Percentiles rank a stretch among this genome's conserved stretches.
These are phyloP conservation scores for Trypanosoma melophagium DNA, from an alignment of 208 protist genomes.

Conservation along the genomic window DNA sequence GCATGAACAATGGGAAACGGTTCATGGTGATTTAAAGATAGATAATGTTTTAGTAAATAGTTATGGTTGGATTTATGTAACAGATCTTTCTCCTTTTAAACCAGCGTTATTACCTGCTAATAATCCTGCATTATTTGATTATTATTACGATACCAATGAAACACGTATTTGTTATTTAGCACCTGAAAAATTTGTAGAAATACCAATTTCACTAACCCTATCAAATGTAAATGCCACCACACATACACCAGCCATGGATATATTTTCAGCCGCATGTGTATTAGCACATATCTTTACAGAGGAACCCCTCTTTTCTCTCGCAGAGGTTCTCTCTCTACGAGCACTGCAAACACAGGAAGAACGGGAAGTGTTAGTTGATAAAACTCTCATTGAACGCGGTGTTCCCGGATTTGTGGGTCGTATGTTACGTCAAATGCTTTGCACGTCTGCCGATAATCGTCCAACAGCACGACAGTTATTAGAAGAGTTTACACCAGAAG, in stretches of 20 bases:
- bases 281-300: constrained; percentile 70
- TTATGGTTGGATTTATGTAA: constrained; percentile 73
- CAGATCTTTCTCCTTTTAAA: constrained; percentile 88
- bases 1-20: constrained; percentile 73
- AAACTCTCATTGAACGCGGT: constrained; percentile 17
- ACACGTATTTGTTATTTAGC: constrained; percentile 76
- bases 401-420: constrained; percentile 9
- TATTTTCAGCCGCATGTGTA: constrained; percentile 80
- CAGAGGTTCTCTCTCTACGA: constrained; percentile 61
- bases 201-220: constrained; percentile 23
- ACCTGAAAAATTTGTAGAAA: constrained; percentile 83
- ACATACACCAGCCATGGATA: constrained; percentile 79
- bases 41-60: constrained; percentile 82
- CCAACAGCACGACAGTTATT: constrained; percentile 36
- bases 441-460: constrained; percentile 16
- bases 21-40: constrained; percentile 89
- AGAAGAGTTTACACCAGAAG: constrained; percentile 29
- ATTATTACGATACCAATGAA: constrained; percentile 90
- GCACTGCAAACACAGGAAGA: constrained; percentile 17
- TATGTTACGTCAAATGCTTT: constrained; percentile 32
- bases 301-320: constrained; percentile 63
- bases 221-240: constrained; percentile 59
- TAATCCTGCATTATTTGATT: constrained; percentile 79
- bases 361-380: constrained; percentile 20
- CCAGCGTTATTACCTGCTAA: constrained; percentile 56